Percentiles rank a stretch among this genome's conserved stretches.
These are phyloP conservation scores for Hypoxylon sp. DNA, from an alignment of 2,329 filamentous ascomycete genomes.

Conservation along the genomic window DNA sequence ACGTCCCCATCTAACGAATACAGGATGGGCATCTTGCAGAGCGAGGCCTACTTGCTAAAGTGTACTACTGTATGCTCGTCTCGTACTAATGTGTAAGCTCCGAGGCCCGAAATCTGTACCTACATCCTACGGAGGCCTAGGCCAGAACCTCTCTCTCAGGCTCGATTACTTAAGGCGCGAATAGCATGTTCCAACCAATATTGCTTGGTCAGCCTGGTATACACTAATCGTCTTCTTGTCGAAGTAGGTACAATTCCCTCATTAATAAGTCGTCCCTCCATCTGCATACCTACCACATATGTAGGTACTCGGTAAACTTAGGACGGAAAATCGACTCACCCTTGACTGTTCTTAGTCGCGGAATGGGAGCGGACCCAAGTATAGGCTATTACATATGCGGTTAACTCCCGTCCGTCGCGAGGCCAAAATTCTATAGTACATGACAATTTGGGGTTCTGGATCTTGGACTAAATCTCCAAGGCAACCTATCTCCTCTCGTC, in stretches of 20 bases:
- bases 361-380: constrained; percentile 15
- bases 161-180: constrained; percentile 6
- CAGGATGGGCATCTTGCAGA: constrained; percentile 21
- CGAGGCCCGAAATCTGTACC: constrained; percentile 21
- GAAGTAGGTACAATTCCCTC: constrained; percentile 30
- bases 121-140: too few species aligned
- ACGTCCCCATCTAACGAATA: constrained; percentile 26
- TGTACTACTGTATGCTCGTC: background rate
- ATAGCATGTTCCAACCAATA: constrained; percentile 12
- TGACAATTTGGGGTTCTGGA: constrained; percentile 16
- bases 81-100: constrained; percentile 14
- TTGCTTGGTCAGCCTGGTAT: constrained; percentile 20
- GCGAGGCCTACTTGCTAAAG: constrained; percentile 15
- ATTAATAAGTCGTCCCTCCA: constrained; percentile 15
- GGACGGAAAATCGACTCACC: constrained; percentile 21
- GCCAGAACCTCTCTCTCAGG: too few species aligned
- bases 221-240: constrained; percentile 7
- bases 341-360: constrained; percentile 25
- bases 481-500: constrained; percentile 5
- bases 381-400: constrained; percentile 25
- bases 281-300: too few species aligned
- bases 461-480: constrained; percentile 19
- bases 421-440: constrained; percentile 21
- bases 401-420: constrained; percentile 20
- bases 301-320: constrained; percentile 32